Conservation (phyloP, 768 basidiomycete species). For the Psilocybe tampanensis region DNA sequence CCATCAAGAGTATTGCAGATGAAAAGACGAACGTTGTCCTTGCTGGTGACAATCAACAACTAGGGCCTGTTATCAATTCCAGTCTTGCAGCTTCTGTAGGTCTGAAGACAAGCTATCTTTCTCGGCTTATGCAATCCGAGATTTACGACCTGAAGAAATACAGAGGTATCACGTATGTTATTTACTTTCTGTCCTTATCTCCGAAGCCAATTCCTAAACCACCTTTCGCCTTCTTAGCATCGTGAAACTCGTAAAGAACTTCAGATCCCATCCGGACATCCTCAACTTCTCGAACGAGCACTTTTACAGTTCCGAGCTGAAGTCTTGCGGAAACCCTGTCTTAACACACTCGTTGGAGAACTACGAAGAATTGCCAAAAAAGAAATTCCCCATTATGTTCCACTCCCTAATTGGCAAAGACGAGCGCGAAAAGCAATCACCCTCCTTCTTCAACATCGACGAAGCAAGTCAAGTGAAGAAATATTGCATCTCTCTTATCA, state of each 20-base stretch:
- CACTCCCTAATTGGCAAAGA: conserved; percentile 58
- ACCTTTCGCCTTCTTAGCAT: conserved; percentile 34
- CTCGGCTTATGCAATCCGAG: conserved; percentile 46
- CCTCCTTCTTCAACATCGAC: conserved; percentile 66
- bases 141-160: conserved; percentile 36
- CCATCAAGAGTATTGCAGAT: conserved; percentile 52
- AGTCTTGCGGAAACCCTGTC: conserved; percentile 44
- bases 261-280: conserved; percentile 57
- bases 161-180: conserved; percentile 38
- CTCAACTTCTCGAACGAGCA: conserved; percentile 56
- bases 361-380: conserved; percentile 38
- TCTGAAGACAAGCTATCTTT: conserved; percentile 51
- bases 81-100: conserved; percentile 48
- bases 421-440: conserved; percentile 53
- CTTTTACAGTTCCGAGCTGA: conserved; percentile 57
- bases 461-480: conserved; percentile 55
- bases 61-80: conserved; percentile 61
- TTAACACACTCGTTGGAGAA: conserved; percentile 42
- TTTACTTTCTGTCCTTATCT: conserved; percentile 4
- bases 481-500: conserved; percentile 39
- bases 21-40: conserved; percentile 53
- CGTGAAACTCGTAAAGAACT: conserved; percentile 63
- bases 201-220: background rate
- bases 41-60: conserved; percentile 64
- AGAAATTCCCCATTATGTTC: conserved; percentile 58